A percentile compares a stretch with the other conserved stretches of the same genome.
These are phyloP conservation scores for Rachicladosporium sp. DNA, from an alignment of 2,329 filamentous ascomycete genomes.

Conservation along the genomic window DNA sequence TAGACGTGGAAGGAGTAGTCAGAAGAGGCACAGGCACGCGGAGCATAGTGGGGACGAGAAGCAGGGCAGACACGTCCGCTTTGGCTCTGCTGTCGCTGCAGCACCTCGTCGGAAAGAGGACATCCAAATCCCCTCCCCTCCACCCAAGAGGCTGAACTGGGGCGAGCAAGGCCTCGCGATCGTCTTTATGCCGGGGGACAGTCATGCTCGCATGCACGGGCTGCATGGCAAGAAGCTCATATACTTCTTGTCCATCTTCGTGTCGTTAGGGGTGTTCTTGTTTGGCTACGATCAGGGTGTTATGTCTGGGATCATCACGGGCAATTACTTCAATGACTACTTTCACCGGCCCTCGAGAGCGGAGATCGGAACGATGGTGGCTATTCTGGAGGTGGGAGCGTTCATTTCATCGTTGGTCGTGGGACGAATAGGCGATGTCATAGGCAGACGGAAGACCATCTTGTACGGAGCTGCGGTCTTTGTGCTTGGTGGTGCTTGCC, in stretches of 20 bases:
- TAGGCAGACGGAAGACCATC: slow-evolving; percentile 81
- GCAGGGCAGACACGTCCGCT: slow-evolving; percentile 21
- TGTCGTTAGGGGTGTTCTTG: slow-evolving; percentile 64
- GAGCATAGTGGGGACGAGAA: slow-evolving; percentile 23
- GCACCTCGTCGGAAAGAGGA: slow-evolving; percentile 52
- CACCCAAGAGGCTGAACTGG: slow-evolving; percentile 49
- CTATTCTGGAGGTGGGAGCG: slow-evolving; percentile 87
- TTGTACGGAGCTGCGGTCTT: slow-evolving; percentile 89
- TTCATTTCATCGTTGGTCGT: slow-evolving; percentile 80
- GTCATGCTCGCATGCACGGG: slow-evolving; percentile 64
- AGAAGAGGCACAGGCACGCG: slow-evolving; percentile 7
- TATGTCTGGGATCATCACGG: slow-evolving; percentile 63
- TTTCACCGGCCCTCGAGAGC: slow-evolving; percentile 80
- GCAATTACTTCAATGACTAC: slow-evolving; percentile 78
- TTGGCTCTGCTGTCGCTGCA: too few relatives aligned
- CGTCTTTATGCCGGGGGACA: slow-evolving; percentile 73
- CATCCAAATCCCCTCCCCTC: slow-evolving; percentile 65
- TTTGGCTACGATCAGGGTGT: slow-evolving; percentile 87
- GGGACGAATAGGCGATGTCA: slow-evolving; percentile 79
- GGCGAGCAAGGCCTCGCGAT: slow-evolving; percentile 59
- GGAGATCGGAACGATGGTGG: slow-evolving; percentile 92
- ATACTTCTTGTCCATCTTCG: slow-evolving; percentile 43
- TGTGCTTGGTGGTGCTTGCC: slow-evolving; percentile 67
- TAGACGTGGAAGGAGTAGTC: slow-evolving; percentile 8
- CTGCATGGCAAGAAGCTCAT: slow-evolving; percentile 91